Conservation (phyloP, 192 early-diverging fungal genomes). For the Podila epicladia region DNA sequence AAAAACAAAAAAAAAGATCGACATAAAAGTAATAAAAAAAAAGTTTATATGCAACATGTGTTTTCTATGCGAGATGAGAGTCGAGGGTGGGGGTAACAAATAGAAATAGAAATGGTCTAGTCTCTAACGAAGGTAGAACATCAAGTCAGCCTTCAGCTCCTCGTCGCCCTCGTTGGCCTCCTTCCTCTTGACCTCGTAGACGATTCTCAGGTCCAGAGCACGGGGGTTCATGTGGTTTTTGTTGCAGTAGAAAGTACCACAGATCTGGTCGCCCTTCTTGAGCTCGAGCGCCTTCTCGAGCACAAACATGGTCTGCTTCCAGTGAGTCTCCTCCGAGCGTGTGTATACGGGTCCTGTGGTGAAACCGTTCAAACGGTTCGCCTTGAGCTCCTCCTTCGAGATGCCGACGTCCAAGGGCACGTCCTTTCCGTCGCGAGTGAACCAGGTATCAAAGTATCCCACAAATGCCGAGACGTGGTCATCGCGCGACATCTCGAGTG, state of each 20-base stretch:
- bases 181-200: conserved; percentile 32
- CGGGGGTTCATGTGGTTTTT: conserved; percentile 39
- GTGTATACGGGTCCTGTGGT: conserved; percentile 81
- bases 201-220: conserved; percentile 43
- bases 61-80: neutral
- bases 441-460: conserved; percentile 97
- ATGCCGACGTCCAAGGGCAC: conserved; percentile 65
- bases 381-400: conserved; percentile 34
- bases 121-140: conserved; percentile 39
- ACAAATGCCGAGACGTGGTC: conserved; percentile 95
- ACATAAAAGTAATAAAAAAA: no score
- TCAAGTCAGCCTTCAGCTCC: conserved; percentile 31
- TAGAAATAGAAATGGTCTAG: neutral
- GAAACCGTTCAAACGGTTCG: conserved; percentile 45
- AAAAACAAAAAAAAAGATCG: neutral
- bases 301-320: conserved; percentile 99
- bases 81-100: neutral
- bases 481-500: conserved; percentile 76
- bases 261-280: conserved; percentile 47
- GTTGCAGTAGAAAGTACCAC: conserved; percentile 45
- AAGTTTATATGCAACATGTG: no score
- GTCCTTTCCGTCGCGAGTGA: conserved; percentile 90
- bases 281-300: conserved; percentile 76
- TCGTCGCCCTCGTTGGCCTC: conserved; percentile 3
- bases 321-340: conserved; percentile 91